Conservation (phyloP, 495 filamentous ascomycete genomes). For the Aspergillus bridgeri region DNA sequence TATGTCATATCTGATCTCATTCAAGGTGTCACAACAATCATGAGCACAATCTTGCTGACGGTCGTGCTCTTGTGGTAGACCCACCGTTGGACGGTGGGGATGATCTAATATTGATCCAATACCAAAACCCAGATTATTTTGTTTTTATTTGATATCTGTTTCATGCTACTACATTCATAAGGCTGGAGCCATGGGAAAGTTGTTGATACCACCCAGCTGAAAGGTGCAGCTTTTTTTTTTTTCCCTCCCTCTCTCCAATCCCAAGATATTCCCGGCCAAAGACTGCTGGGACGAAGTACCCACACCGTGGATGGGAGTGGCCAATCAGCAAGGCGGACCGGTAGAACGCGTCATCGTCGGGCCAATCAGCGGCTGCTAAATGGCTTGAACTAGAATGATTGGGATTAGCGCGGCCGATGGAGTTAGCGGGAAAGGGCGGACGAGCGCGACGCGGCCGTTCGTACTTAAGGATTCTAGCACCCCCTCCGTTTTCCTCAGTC, state of each 20-base stretch:
- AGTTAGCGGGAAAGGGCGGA: conserved; percentile 36
- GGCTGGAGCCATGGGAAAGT: neutral
- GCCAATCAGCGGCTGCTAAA: conserved; percentile 35
- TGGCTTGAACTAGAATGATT: conserved; percentile 33
- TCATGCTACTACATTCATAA: neutral
- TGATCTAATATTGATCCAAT: neutral
- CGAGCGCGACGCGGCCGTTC: conserved; percentile 39
- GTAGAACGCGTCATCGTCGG: conserved; percentile 27
- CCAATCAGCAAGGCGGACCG: conserved; percentile 18
- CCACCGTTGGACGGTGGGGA: neutral
- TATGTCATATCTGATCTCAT: conserved; percentile 24
- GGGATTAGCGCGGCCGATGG: conserved; percentile 39
- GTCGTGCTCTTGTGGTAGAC: conserved; percentile 4
- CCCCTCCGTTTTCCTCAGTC: conserved; percentile 45
- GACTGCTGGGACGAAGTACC: conserved; percentile 24
- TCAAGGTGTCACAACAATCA: conserved; percentile 13
- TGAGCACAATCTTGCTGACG: conserved; percentile 7
- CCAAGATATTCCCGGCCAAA: conserved; percentile 23
- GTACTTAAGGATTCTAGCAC: conserved; percentile 53
- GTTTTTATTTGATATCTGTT: conserved; percentile 3
- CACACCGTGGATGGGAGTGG: conserved; percentile 7
- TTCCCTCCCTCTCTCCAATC: conserved; percentile 15
- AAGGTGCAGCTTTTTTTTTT: conserved; percentile 10
- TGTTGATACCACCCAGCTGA: neutral
- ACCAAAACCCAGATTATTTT: neutral